Conservation (phyloP, 176 grass and related monocot genomes). For the Pontederia paniculata region DNA sequence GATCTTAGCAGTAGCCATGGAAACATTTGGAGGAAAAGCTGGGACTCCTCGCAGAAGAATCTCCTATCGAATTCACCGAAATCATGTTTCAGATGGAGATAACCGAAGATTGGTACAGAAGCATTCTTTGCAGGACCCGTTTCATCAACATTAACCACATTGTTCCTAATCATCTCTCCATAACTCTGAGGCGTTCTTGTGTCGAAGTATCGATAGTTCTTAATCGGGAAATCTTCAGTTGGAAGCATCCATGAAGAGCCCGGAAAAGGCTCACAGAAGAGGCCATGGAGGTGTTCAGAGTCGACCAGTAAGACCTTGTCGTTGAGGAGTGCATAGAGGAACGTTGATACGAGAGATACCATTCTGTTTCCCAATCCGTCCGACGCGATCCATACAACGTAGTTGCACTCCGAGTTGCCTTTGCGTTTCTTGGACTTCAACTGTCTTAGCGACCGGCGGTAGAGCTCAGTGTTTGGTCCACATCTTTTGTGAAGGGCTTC, state of each 20-base stretch:
- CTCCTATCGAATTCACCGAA: too few relatives aligned
- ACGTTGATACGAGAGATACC: not conserved
- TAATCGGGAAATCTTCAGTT: not conserved
- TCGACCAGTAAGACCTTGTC: not conserved
- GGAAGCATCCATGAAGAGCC: not conserved
- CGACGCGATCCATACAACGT: not conserved
- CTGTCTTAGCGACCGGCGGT: too few relatives aligned
- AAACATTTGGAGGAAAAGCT: not conserved
- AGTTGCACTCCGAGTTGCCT: not conserved
- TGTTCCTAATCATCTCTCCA: conserved; percentile 8
- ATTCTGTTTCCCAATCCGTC: not conserved
- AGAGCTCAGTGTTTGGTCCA: too few relatives aligned
- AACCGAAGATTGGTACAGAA: not conserved
- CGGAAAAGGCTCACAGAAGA: not conserved
- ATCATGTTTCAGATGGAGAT: too few relatives aligned
- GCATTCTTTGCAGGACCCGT: not conserved
- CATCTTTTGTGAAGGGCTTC: too few relatives aligned
- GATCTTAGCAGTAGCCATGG: conserved; percentile 2
- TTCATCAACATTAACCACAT: not conserved
- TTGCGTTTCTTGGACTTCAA: conserved; percentile 23
- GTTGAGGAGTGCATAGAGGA: conserved; percentile 2
- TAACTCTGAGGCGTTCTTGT: not conserved
- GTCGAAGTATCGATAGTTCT: not conserved
- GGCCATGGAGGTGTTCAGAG: not conserved
- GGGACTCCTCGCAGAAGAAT: too few relatives aligned